Conservation (phyloP, 345 rosid genomes). For the Lepidium sativum region DNA sequence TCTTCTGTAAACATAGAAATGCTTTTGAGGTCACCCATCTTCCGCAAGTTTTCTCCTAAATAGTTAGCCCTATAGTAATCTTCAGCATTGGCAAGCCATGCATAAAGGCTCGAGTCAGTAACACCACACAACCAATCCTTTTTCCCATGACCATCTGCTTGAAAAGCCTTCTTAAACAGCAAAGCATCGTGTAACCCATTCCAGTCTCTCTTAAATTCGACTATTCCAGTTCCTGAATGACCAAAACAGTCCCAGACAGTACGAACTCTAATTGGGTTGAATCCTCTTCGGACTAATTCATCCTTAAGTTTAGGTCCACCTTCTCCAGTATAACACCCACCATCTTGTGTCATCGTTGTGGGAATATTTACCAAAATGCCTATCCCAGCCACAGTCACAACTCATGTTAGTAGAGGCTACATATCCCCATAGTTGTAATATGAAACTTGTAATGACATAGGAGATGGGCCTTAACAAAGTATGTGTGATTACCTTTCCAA, state of each 20-base stretch:
- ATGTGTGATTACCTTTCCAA: slow-evolving; percentile 24
- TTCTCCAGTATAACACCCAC: slow-evolving; percentile 51
- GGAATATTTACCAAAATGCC: slow-evolving; percentile 86
- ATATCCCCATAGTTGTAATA: not conserved
- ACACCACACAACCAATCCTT: slow-evolving; percentile 49
- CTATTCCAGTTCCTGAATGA: slow-evolving; percentile 79
- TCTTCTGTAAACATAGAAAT: slow-evolving; percentile 71
- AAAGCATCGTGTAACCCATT: slow-evolving; percentile 85
- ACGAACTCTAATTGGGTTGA: slow-evolving; percentile 75
- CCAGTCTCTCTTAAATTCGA: slow-evolving; percentile 90
- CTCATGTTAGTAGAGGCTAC: slow-evolving; percentile 7
- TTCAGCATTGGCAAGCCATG: slow-evolving; percentile 90
- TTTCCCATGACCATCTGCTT: slow-evolving; percentile 75
- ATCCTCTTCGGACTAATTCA: slow-evolving; percentile 64
- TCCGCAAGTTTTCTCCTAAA: slow-evolving; percentile 68
- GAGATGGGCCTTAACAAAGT: not conserved
- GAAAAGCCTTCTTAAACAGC: slow-evolving; percentile 77
- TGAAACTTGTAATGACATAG: not conserved
- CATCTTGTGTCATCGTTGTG: slow-evolving; percentile 51
- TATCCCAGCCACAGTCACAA: slow-evolving; percentile 52
- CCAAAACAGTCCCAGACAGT: slow-evolving; percentile 84
- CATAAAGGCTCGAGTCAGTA: slow-evolving; percentile 55
- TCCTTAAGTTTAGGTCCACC: slow-evolving; percentile 86
- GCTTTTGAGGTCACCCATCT: slow-evolving; percentile 68
- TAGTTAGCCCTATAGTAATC: slow-evolving; percentile 59